Evolutionary conservation across 371 early-diverging fungal species (phyloP).

Genomic region (Vairimorpha necatrix): DNA sequence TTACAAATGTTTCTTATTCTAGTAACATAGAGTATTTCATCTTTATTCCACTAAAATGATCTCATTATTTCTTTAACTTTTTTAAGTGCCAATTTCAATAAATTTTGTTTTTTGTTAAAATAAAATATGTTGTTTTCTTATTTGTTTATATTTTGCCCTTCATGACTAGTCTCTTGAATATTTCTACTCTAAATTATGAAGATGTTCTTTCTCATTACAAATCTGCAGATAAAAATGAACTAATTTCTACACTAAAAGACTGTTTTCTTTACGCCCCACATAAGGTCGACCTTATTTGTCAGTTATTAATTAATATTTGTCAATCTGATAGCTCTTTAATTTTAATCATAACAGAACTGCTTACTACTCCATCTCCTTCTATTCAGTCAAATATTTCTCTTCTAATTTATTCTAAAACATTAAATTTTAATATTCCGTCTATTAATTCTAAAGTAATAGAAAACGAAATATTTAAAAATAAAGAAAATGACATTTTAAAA

Average conservation of each 20-base stretch:
- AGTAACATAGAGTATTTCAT: too few species aligned
- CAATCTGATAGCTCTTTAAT: neutral
- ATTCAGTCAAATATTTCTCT: neutral
- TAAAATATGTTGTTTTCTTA: neutral
- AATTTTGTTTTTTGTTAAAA: neutral
- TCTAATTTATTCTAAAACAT: neutral
- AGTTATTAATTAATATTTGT: neutral
- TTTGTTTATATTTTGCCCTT: neutral
- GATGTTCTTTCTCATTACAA: neutral
- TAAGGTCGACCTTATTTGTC: neutral
- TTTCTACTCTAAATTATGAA: neutral
- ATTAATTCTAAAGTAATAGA: neutral
- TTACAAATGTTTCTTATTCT: too few species aligned
- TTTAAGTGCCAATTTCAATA: neutral
- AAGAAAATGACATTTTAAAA: neutral
- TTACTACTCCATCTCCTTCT: neutral
- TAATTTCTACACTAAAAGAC: neutral
- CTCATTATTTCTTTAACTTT: neutral
- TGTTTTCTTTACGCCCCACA: neutral
- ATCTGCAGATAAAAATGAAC: neutral
- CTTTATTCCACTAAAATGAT: neutral
- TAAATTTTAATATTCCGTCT: neutral
- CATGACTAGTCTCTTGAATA: neutral
- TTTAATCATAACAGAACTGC: neutral
- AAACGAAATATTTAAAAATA: neutral